phyloP scores from a whole-genome alignment of 2,329 filamentous ascomycete genomes.

The Juglanconis juglandina region DNA sequence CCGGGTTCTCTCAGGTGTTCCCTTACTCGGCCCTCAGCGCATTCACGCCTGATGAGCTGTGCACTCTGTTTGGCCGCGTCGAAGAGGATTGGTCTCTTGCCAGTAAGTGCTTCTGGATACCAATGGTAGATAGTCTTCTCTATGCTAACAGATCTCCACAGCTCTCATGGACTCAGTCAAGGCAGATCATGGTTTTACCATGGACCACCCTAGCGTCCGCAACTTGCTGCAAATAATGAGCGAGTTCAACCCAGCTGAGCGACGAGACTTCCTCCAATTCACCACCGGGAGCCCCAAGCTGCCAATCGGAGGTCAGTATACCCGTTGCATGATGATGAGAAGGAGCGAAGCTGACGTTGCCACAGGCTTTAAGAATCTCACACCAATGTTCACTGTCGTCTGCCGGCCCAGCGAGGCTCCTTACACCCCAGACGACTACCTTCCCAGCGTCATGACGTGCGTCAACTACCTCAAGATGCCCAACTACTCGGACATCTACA shows the following conservation, averaged over 20 bases:
- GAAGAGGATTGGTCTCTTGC: constrained; percentile 98
- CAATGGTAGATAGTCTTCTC: neutral
- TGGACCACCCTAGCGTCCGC: constrained; percentile 93
- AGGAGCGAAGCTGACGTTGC: constrained; percentile 24
- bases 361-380: constrained; percentile 90
- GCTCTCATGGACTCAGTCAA: constrained; percentile 98
- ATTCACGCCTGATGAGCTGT: constrained; percentile 92
- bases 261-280: constrained; percentile 94
- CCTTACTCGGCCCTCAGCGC: constrained; percentile 87
- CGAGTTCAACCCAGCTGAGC: constrained; percentile 68
- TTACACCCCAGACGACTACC: constrained; percentile 90
- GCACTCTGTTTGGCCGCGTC: constrained; percentile 86
- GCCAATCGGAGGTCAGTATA: constrained; percentile 82
- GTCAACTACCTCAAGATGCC: constrained; percentile 98
- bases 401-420: constrained; percentile 97
- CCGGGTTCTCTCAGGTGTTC: constrained; percentile 93
- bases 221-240: constrained; percentile 95
- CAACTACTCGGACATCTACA: constrained; percentile 78
- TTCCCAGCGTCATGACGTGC: constrained; percentile 99
- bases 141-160: constrained; percentile 35
- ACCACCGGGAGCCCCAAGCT: constrained; percentile 97
- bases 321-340: neutral
- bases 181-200: constrained; percentile 96
- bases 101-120: constrained; percentile 58
- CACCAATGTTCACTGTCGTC: constrained; percentile 97